Evolutionary conservation across 202 grass and related monocot species (phyloP).

Genomic region (Setaria viridis): DNA sequence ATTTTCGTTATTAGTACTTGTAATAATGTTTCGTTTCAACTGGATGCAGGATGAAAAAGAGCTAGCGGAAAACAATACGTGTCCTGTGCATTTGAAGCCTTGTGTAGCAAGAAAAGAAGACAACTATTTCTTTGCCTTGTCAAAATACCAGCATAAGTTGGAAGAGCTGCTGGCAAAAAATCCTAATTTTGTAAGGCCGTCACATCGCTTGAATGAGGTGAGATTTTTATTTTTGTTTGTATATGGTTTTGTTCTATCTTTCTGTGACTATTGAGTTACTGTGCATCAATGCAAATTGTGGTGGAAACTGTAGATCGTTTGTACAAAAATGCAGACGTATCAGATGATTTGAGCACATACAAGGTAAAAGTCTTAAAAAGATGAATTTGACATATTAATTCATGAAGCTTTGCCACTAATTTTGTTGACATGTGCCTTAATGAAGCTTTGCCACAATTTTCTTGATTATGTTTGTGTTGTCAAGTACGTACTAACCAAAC

Average conservation of each 20-base stretch:
- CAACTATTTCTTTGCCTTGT: conserved; percentile 98
- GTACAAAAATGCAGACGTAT: conserved; percentile 4
- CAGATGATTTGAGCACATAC: not conserved
- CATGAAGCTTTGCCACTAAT: not conserved
- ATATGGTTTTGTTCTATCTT: conserved; percentile 29
- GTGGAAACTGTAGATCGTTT: conserved; percentile 24
- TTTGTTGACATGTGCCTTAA: not conserved
- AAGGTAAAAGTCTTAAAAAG: not conserved
- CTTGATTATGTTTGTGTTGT: conserved; percentile 17
- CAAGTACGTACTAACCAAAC: not conserved
- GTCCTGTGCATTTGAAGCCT: conserved; percentile 87
- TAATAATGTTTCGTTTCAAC: conserved; percentile 34
- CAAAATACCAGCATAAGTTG: conserved; percentile 89
- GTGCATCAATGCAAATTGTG: conserved; percentile 8
- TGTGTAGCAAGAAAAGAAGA: conserved; percentile 89
- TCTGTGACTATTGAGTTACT: conserved; percentile 41
- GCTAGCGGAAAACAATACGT: conserved; percentile 78
- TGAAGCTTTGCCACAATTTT: conserved; percentile 34
- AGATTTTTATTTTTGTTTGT: conserved; percentile 40
- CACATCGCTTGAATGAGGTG: conserved; percentile 95
- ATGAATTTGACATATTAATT: not conserved
- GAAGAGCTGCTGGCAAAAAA: conserved; percentile 85
- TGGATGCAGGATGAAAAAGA: conserved; percentile 93
- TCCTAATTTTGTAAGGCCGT: conserved; percentile 92
- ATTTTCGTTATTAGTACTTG: not conserved